phyloP scores from a whole-genome alignment of 306 rosid genomes.

The Dalbergia cochinchinensis region DNA sequence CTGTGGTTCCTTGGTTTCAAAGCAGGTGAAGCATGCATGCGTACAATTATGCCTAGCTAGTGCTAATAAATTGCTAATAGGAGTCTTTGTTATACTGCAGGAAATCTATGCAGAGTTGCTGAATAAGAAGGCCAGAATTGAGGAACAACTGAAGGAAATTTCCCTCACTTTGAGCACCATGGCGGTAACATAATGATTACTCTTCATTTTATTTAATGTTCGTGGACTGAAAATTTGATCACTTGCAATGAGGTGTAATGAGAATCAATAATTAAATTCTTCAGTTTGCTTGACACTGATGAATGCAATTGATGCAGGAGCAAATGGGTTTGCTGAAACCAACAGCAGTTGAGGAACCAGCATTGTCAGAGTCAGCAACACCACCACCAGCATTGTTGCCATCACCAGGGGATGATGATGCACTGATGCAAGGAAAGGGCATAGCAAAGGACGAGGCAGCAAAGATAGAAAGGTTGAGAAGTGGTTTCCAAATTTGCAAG shows the following conservation, averaged over 20 bases:
- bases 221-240: conserved; percentile 8
- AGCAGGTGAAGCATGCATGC: conserved; percentile 59
- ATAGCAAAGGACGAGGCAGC: conserved; percentile 68
- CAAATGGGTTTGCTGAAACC: conserved; percentile 56
- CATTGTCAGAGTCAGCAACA: conserved; percentile 54
- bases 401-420: conserved; percentile 45
- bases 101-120: conserved; percentile 57
- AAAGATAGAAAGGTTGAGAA: conserved; percentile 71
- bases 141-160: conserved; percentile 67
- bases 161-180: conserved; percentile 53
- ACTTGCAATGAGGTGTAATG: conserved; percentile 7
- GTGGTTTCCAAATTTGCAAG: conserved; percentile 86
- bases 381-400: conserved; percentile 44
- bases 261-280: neutral
- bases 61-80: neutral
- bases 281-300: conserved; percentile 33
- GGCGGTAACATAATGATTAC: conserved; percentile 63
- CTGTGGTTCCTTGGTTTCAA: conserved; percentile 45
- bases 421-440: conserved; percentile 40
- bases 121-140: conserved; percentile 61
- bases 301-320: conserved; percentile 60
- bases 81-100: conserved; percentile 48
- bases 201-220: neutral
- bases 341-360: conserved; percentile 49
- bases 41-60: neutral